Evolutionary conservation across 306 rosid species (phyloP).

Genomic region (Quercus alba): DNA sequence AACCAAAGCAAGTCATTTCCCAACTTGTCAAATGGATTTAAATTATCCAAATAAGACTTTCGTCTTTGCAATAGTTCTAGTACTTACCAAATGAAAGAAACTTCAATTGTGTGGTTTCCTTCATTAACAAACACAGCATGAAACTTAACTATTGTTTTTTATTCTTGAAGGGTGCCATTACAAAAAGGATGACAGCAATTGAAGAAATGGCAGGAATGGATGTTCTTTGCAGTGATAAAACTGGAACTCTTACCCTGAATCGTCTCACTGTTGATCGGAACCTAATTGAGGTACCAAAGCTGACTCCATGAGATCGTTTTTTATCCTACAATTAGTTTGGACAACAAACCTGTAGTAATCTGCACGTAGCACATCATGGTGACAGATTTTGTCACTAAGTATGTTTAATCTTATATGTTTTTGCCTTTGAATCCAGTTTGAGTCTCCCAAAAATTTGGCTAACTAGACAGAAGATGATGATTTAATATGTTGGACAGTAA

Average conservation of each 20-base stretch:
- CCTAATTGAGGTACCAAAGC: constrained; percentile 59
- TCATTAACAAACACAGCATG: background rate
- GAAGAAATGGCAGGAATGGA: constrained; percentile 99
- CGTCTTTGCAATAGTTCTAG: constrained; percentile 1
- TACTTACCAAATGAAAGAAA: background rate
- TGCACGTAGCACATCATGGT: background rate
- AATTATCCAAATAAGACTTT: background rate
- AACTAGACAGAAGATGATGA: background rate
- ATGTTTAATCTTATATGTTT: background rate
- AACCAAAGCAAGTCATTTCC: background rate
- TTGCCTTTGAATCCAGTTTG: background rate
- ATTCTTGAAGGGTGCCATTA: constrained; percentile 69
- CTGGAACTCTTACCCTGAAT: constrained; percentile 86
- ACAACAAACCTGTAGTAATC: background rate
- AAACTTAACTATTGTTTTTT: background rate
- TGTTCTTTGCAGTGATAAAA: constrained; percentile 88
- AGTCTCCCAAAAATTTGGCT: background rate
- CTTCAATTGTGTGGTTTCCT: background rate
- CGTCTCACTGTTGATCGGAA: constrained; percentile 76
- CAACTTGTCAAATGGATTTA: background rate
- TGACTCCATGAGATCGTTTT: background rate
- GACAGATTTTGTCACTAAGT: background rate
- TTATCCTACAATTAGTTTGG: background rate
- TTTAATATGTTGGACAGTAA: background rate
- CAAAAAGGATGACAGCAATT: constrained; percentile 93